Conservation (phyloP, 345 rosid species). For the Gossypioides kirkii region DNA sequence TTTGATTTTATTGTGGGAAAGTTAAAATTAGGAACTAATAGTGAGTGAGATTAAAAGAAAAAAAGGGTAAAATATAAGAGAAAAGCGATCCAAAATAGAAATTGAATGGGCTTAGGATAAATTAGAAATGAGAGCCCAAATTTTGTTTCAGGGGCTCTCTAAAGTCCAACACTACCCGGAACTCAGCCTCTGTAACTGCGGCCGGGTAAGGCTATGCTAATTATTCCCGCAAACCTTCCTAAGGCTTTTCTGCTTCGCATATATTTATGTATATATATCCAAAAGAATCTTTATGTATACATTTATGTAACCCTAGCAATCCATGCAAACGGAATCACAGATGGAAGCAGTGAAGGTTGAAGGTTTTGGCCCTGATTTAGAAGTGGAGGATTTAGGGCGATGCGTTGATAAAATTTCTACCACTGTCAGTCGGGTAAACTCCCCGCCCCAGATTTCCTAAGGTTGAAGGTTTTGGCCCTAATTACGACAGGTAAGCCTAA, state of each 20-base stretch:
- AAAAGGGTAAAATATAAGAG: too few species aligned
- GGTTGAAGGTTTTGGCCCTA: too few species aligned
- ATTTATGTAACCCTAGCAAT: background rate
- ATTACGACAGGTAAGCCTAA: constrained; percentile 49
- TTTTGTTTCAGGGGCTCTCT: background rate
- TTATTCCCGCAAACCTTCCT: background rate
- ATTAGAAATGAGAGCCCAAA: background rate
- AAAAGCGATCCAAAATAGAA: background rate
- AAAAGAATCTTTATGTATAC: too few species aligned
- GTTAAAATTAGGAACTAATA: too few species aligned
- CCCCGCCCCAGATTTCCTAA: background rate
- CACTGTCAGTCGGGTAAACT: constrained; percentile 41
- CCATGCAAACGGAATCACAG: background rate
- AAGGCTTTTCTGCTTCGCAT: background rate
- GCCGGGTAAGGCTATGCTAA: background rate
- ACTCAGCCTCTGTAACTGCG: background rate
- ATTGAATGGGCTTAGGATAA: background rate
- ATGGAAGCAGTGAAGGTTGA: constrained; percentile 11
- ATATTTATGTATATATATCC: background rate
- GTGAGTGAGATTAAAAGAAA: too few species aligned
- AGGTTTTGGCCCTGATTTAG: background rate
- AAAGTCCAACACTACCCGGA: background rate
- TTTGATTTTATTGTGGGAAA: too few species aligned
- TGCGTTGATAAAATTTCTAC: constrained; percentile 37
- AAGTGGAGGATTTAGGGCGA: constrained; percentile 31